Base-by-base conservation (phyloP, 495 filamentous ascomycete genomes). In the Penicillium daleae region DNA sequence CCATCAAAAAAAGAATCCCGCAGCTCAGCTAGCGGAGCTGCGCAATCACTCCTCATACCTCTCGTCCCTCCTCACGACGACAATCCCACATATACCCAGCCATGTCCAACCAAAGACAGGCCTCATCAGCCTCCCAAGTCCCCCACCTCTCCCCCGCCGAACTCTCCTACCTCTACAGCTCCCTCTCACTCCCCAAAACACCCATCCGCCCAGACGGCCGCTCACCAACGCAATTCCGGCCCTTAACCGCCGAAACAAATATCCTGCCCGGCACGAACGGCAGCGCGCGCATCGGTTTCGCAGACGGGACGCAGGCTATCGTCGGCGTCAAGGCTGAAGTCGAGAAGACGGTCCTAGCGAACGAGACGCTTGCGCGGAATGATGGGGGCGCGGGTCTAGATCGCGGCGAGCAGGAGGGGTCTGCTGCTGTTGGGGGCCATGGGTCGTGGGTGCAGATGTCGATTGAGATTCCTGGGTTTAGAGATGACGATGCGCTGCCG, bases 271-370 rank as follows among this genome's bases (percentile, higher is more conserved):
- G 87, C 55, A 87, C 93, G 26, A 96, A 97, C 73, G 95, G 96
- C 51, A 93, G 90, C 76, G 93, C 95, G 61, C 87, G 96, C 40
- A 86, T 99, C 49, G 94, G 93, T 59, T 96, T 97, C 74, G 90
- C 92, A 13, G 95, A 98, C 72, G 96, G 96, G 46, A 94, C 91
- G 2, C 94, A 99, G 76, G 95, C 93, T 7, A 88, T 98, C 61
- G 94, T 97, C 22, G 95, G 95, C 33, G 89, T 97, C 52, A 98
- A 98, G 74, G 92, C 88, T 4, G 94, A 97, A 74, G 90, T 98
- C 7, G 92, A 97, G 78, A 85, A 83, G 74, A 90, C 87, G 10
- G 62, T 68, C 17, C 57, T 76, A 9, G 69, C 66, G 6, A 66
- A 75, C 1, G 74, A 78, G 57, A 73, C 69, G 15, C 70, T 72